phyloP scores from a whole-genome alignment of 148 eudicot genomes.

The Vaccinium vitisidaea region DNA sequence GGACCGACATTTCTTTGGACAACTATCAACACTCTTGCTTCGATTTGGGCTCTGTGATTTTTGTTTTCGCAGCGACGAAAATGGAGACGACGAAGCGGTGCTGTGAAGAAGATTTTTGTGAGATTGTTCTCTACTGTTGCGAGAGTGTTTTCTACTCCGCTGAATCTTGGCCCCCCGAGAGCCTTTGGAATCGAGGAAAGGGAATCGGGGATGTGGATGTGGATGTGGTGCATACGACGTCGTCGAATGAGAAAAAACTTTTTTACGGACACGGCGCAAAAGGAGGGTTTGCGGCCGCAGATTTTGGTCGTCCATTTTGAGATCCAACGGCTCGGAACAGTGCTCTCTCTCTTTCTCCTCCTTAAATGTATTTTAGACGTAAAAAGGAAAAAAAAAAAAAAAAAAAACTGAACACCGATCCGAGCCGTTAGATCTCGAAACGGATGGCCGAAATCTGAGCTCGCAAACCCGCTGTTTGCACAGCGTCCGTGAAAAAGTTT shows the following conservation, averaged over 20 bases:
- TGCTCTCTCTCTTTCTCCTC: no score
- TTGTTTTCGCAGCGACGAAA: not conserved
- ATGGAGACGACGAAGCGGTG: not conserved
- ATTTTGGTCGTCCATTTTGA: no score
- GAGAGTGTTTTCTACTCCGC: not conserved
- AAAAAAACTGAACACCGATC: no score
- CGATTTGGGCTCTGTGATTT: not conserved
- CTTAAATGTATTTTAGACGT: no score
- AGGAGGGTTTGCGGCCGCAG: no score
- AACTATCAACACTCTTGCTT: not conserved
- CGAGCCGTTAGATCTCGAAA: no score
- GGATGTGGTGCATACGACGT: not conserved
- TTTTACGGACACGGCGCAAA: no score
- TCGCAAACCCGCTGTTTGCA: no score
- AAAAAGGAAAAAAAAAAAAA: no score
- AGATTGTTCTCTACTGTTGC: not conserved
- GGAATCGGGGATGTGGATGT: not conserved
- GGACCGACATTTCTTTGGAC: conserved; percentile 64
- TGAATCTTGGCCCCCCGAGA: not conserved
- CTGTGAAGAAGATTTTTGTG: not conserved
- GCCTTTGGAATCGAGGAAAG: not conserved
- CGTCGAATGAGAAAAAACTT: not conserved
- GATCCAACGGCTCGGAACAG: no score
- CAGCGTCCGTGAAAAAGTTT: no score
- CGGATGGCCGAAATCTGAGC: no score